Base-by-base conservation (phyloP, 176 grass and related monocot genomes). In the Echinochloa phyllopogon region DNA sequence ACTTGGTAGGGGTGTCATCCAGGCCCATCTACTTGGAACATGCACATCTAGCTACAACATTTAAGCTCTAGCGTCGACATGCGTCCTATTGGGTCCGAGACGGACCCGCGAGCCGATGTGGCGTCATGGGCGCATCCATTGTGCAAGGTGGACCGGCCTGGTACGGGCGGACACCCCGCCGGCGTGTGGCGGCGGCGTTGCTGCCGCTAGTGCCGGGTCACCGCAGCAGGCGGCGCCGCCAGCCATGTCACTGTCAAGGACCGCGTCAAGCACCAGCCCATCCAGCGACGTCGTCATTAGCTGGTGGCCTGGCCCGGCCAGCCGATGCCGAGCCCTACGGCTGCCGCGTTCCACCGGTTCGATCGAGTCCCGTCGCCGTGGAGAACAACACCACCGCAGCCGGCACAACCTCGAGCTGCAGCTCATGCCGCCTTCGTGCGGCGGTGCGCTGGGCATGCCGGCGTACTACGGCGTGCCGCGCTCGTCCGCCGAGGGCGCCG, bases 141-240 rank as follows among this genome's bases (percentile, higher is more conserved):
- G 38, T 85, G 51, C 89, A 99, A 91, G 86, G 94, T 99, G 69
- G 97, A 99, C 76, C 43, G 77, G 91, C 10, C 83, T 76, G 18
- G 66, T 69, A n/a, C 72, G 60, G 10, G 23, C 65, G 24, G 63
- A 81, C 20, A 13, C 50, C 63, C 41, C 78, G 18, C 63, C 47
- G 61, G 33, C 47, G 47, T 80, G 63, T 12, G 53, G 87, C 82
- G 78, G 48, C n/a, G n/a, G 89, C 6, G 9, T 59, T 1, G 52
- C 52, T 4, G 20, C 74, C 5, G 37, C 38, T 14, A 23, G 52
- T 42, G 50, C 79, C 15, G 65, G 50, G 43, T 74, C 51, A 21
- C 72, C 51, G 72, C 58, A 72, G 74, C 72, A 84, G 76, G 61
- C 80, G 49, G 37, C 9, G 51, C 62, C 81, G 40, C 41, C 52